Conservation (phyloP, 129 eudicot species). For the Chrysanthemum lavandulifolium region DNA sequence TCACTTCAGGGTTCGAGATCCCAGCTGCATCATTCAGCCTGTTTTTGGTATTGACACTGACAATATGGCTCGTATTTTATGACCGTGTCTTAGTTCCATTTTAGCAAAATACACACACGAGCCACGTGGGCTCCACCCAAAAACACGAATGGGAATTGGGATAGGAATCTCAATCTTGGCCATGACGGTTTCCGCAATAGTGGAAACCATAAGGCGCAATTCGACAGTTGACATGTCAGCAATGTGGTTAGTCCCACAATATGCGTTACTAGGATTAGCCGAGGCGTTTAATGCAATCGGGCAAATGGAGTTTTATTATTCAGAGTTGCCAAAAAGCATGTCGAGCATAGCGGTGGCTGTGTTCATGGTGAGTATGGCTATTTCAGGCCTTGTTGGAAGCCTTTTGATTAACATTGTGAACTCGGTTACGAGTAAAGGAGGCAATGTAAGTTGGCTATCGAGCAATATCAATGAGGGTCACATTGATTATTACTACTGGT, state of each 20-base stretch:
- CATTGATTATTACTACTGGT: conserved; percentile 45
- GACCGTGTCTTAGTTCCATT: conserved; percentile 44
- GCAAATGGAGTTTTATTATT: conserved; percentile 45
- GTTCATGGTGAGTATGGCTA: conserved; percentile 22
- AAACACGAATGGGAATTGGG: conserved; percentile 52
- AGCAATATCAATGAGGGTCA: conserved; percentile 46
- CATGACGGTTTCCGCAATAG: conserved; percentile 31
- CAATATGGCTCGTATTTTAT: conserved; percentile 44
- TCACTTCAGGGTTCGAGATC: conserved; percentile 39
- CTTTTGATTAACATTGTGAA: conserved; percentile 34
- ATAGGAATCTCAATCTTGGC: conserved; percentile 27
- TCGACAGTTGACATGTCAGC: conserved; percentile 38
- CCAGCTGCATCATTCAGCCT: conserved; percentile 45
- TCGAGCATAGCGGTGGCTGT: conserved; percentile 36
- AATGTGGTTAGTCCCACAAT: conserved; percentile 53
- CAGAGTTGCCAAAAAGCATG: conserved; percentile 45
- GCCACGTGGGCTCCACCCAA: conserved; percentile 33
- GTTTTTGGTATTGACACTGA: conserved; percentile 30
- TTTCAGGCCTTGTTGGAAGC: conserved; percentile 32
- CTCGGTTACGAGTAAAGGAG: conserved; percentile 30
- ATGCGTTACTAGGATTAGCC: conserved; percentile 32
- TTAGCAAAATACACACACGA: conserved; percentile 29
- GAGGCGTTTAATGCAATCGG: conserved; percentile 46
- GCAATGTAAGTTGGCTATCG: conserved; percentile 40
- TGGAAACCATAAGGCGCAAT: conserved; percentile 38